Evolutionary conservation across 768 basidiomycete genomes (phyloP), one percentile per base, ranked within the genome.

Genomic region (Mycena indigotica): DNA sequence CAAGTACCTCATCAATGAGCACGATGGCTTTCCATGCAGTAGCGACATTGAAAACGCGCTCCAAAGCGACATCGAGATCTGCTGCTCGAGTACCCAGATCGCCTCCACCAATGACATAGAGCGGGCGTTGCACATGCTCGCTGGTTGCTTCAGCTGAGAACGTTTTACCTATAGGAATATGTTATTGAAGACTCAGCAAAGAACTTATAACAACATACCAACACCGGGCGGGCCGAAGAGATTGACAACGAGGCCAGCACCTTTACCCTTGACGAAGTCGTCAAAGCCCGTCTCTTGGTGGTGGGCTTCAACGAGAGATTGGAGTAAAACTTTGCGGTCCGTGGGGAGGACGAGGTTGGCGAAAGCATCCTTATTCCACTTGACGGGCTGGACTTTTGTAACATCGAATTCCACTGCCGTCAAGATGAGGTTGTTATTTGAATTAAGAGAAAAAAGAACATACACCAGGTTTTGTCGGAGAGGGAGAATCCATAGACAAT

Each of bases 261-360:
- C 86, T 65, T 87, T 86, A 30, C 84, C 85, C 63, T 80, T 81
- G 68, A 86, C 82, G 58, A 86, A 84, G 57, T 86, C 85, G 53
- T 84, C 82, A 60, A 84, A 80, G 17, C 79, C 80, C 4, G 79
- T 64, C 56, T 79, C 78, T 16, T 72, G 72, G 64, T 82, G 81
- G 61, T 86, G 84, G 1, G 82, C 79, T 61, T 83, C 82, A n/a
- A 84, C 78, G 2, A 84, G 76, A 2, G 83, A 82, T 49, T 78
- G 80, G 23, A 85, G 72, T 2, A 85, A 77, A 16, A 77, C 71
- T 70, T 85, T 86, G 40, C 80, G 76, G 38, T 75, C 77, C 3
- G 71, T 64, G 6, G 82, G 80, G n/a, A 87, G 77, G 12, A 86
- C 84, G 28, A 86, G 77, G 59, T 83, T 80, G n/a, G 74, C 69